A percentile compares a stretch with the other conserved stretches of the same genome.
Evolutionary conservation across 257 asterid genomes (phyloP).

Genomic region (Jasminum sambac): DNA sequence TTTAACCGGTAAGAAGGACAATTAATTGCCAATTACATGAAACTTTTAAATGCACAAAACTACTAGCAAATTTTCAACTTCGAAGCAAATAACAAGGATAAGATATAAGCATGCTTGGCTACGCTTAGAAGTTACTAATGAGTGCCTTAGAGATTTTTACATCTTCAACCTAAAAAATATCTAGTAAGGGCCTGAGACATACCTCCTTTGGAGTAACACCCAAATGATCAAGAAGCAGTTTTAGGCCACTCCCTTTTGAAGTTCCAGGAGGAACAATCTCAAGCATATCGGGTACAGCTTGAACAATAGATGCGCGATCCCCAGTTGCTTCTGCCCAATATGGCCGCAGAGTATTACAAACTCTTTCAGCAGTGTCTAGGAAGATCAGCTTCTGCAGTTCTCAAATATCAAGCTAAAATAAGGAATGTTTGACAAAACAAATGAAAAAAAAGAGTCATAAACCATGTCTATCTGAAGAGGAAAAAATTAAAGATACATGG

Average conservation of each 20-base stretch:
- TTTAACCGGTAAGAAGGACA: background rate
- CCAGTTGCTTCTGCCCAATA: conserved; percentile 80
- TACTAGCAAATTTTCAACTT: conserved; percentile 7
- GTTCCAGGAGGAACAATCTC: conserved; percentile 92
- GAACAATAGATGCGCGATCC: conserved; percentile 86
- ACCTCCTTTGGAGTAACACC: conserved; percentile 91
- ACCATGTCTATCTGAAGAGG: background rate
- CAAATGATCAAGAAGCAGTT: conserved; percentile 83
- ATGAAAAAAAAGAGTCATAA: background rate
- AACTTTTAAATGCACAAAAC: background rate
- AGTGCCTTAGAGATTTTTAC: background rate
- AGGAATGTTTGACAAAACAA: conserved; percentile 12
- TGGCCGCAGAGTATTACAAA: conserved; percentile 69
- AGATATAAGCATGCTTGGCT: conserved; percentile 1
- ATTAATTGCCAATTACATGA: background rate
- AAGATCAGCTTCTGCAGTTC: conserved; percentile 75
- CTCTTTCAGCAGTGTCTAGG: conserved; percentile 85
- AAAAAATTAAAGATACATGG: background rate
- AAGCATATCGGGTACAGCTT: conserved; percentile 91
- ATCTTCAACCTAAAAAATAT: background rate
- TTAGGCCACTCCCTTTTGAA: conserved; percentile 88
- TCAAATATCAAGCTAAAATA: conserved; percentile 19
- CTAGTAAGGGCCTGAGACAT: conserved; percentile 14
- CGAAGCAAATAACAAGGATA: background rate
- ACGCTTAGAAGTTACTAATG: background rate